Evolutionary conservation across 495 filamentous ascomycete species (phyloP).

Genomic region (Neurospora sp.): DNA sequence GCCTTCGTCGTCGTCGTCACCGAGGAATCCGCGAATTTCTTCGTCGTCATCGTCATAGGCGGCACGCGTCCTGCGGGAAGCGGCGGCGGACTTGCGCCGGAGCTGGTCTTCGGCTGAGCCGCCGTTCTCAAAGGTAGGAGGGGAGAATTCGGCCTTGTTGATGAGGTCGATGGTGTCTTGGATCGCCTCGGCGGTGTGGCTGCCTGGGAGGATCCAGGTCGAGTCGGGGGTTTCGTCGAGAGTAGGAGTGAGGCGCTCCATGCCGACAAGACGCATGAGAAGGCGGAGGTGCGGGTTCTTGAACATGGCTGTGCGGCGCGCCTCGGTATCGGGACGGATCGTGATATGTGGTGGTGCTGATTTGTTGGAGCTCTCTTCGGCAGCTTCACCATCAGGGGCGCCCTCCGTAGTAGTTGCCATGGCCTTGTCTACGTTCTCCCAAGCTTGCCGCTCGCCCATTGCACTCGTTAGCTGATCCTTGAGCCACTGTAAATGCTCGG

Average conservation of each 20-base stretch:
- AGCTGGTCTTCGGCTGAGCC: slow-evolving; percentile 65
- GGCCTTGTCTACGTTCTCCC: slow-evolving; percentile 63
- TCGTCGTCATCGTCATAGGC: slow-evolving; percentile 55
- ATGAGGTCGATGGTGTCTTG: slow-evolving; percentile 51
- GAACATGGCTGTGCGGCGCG: slow-evolving; percentile 64
- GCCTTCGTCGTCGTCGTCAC: slow-evolving; percentile 54
- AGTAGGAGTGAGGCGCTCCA: slow-evolving; percentile 52
- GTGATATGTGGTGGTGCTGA: slow-evolving; percentile 33
- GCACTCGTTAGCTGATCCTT: slow-evolving; percentile 58
- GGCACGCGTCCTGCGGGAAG: slow-evolving; percentile 25
- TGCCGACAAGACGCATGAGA: slow-evolving; percentile 66
- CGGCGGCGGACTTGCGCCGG: slow-evolving; percentile 49
- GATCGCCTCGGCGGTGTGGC: slow-evolving; percentile 50
- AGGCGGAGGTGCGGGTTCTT: slow-evolving; percentile 85
- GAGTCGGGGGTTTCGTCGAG: slow-evolving; percentile 62
- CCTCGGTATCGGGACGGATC: slow-evolving; percentile 59
- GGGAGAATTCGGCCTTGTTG: slow-evolving; percentile 60
- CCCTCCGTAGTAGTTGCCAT: slow-evolving; percentile 16
- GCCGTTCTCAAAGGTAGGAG: slow-evolving; percentile 60
- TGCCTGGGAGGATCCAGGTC: slow-evolving; percentile 68
- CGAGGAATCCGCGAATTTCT: slow-evolving; percentile 42
- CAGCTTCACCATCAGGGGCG: slow-evolving; percentile 27
- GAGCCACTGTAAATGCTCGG: slow-evolving; percentile 71
- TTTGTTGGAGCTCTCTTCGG: slow-evolving; percentile 25
- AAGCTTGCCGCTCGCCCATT: slow-evolving; percentile 62